Evolutionary conservation across 768 basidiomycete species (phyloP).

Genomic region (Mycena galericulata): DNA sequence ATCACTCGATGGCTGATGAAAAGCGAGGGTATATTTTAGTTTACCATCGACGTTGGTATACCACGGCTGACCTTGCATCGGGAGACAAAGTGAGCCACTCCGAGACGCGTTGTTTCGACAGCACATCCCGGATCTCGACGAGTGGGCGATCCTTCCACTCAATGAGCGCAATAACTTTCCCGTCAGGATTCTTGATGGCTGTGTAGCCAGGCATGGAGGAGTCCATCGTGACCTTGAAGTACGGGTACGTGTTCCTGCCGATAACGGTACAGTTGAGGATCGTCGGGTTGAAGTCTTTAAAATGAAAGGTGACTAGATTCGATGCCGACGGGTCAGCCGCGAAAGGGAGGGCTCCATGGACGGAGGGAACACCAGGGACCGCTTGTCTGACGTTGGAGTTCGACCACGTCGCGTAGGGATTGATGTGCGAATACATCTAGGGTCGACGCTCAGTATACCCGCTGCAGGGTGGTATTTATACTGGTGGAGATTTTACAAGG

Average conservation of each 20-base stretch:
- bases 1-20: slow-evolving; percentile 32
- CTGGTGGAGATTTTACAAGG: neutral
- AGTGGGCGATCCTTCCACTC: slow-evolving; percentile 46
- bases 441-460: neutral
- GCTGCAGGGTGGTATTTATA: neutral
- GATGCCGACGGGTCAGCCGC: slow-evolving; percentile 22
- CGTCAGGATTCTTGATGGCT: slow-evolving; percentile 27
- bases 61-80: slow-evolving; percentile 45
- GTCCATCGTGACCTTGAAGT: slow-evolving; percentile 50
- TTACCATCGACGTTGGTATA: neutral
- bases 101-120: slow-evolving; percentile 43
- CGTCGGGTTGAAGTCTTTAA: slow-evolving; percentile 39
- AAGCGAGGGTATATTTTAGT: no score
- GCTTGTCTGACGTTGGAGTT: neutral
- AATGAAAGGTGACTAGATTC: slow-evolving; percentile 48
- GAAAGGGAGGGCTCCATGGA: slow-evolving; percentile 59
- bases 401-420: slow-evolving; percentile 17
- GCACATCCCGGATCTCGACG: slow-evolving; percentile 48
- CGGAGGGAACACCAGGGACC: slow-evolving; percentile 42
- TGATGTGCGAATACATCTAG: slow-evolving; percentile 6
- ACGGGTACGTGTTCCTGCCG: slow-evolving; percentile 45
- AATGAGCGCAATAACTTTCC: slow-evolving; percentile 48
- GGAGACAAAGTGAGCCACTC: slow-evolving; percentile 53
- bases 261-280: slow-evolving; percentile 11
- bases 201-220: slow-evolving; percentile 47